Conservation (phyloP, 129 eudicot genomes). For the Flaveria linearis region DNA sequence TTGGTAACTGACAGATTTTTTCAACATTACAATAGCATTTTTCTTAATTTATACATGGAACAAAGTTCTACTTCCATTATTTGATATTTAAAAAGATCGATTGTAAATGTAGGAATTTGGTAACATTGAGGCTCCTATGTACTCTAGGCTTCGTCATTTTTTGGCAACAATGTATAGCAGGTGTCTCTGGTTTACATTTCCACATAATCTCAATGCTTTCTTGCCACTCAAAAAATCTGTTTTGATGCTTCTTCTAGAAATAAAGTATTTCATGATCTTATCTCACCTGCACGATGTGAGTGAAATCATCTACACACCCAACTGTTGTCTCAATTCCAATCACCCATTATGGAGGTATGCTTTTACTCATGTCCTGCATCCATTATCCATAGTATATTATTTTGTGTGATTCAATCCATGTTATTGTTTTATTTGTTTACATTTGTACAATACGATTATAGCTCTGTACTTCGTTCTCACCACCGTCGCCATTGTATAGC, state of each 20-base stretch:
- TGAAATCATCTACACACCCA: constrained; percentile 79
- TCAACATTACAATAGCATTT: neutral
- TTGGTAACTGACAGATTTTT: constrained; percentile 52
- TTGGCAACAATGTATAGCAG: constrained; percentile 85
- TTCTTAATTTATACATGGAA: constrained; percentile 2
- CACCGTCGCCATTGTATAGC: no score
- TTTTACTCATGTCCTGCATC: constrained; percentile 20
- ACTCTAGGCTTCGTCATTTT: constrained; percentile 86
- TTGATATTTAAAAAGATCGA: constrained; percentile 15
- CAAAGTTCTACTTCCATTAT: neutral
- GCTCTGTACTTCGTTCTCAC: no score
- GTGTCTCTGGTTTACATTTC: constrained; percentile 33
- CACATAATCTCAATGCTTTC: neutral
- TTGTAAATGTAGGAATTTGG: constrained; percentile 85
- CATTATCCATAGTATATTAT: neutral
- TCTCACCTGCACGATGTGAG: constrained; percentile 79
- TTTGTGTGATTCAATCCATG: constrained; percentile 16
- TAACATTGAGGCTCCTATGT: constrained; percentile 86
- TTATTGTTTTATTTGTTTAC: constrained; percentile 13
- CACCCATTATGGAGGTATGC: constrained; percentile 77
- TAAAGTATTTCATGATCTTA: neutral
- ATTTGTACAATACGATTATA: constrained; percentile 4
- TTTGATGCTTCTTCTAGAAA: neutral
- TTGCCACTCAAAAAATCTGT: neutral
- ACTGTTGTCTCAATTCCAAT: constrained; percentile 86